Conservation (phyloP, 2,329 filamentous ascomycete genomes). For the Cladobotryum protrusum region DNA sequence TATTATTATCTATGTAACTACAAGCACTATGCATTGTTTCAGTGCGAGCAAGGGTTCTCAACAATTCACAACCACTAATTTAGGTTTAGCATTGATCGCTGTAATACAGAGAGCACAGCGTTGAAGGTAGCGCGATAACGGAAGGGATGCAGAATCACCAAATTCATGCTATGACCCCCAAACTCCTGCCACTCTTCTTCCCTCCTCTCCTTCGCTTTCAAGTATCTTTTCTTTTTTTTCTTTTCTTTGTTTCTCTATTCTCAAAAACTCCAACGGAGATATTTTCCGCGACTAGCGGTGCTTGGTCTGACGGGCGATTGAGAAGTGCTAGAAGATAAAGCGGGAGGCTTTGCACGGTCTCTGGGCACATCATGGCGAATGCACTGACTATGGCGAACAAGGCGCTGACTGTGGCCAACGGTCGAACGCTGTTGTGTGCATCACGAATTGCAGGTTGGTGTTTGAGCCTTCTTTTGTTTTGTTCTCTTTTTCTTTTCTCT, state of each 20-base stretch:
- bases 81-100: not conserved
- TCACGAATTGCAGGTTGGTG: slow-evolving; percentile 7
- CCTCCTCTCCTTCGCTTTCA: not conserved
- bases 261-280: too few species aligned
- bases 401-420: not conserved
- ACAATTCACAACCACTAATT: not conserved
- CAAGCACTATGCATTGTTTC: too few species aligned
- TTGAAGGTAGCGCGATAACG: not conserved
- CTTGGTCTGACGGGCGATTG: too few species aligned
- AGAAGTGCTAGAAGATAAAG: too few species aligned
- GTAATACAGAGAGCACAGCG: not conserved
- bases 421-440: slow-evolving; percentile 1
- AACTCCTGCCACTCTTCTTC: not conserved
- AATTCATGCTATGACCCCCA: not conserved
- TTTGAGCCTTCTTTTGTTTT: not conserved
- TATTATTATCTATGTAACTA: too few species aligned
- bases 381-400: slow-evolving; percentile 6
- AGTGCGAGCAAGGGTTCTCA: too few species aligned
- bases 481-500: not conserved
- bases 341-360: too few species aligned
- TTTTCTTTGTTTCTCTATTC: too few species aligned
- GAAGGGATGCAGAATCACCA: not conserved
- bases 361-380: not conserved
- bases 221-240: too few species aligned
- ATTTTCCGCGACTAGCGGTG: too few species aligned